Conservation (phyloP, 2,329 filamentous ascomycete genomes). For the Hypoxylon sp. region DNA sequence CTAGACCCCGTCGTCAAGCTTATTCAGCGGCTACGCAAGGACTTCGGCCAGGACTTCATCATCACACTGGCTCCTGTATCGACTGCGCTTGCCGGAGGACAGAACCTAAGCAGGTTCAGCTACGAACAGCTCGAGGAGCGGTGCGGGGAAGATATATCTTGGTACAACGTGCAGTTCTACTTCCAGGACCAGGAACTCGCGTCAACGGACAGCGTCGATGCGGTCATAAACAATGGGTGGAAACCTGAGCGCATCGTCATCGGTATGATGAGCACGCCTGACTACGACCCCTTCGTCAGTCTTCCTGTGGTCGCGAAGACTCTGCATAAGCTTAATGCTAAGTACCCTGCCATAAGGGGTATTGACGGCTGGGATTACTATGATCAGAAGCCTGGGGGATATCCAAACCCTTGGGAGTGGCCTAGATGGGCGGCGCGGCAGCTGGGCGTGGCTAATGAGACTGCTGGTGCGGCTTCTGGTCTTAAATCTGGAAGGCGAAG, state of each 20-base stretch:
- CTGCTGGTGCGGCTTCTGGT: neutral
- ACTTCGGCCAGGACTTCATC: slow-evolving; percentile 34
- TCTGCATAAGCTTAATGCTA: neutral
- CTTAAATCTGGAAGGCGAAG: neutral
- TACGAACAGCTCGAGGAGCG: slow-evolving; percentile 24
- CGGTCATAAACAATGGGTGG: slow-evolving; percentile 9
- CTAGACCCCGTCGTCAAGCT: slow-evolving; percentile 15
- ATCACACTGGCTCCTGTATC: slow-evolving; percentile 32
- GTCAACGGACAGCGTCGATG: slow-evolving; percentile 11
- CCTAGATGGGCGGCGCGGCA: slow-evolving; percentile 14
- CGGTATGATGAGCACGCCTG: slow-evolving; percentile 14
- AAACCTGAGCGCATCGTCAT: slow-evolving; percentile 8
- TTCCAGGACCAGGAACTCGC: slow-evolving; percentile 7
- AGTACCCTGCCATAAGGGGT: slow-evolving; percentile 11
- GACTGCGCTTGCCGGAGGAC: slow-evolving; percentile 18
- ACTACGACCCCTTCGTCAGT: slow-evolving; percentile 4
- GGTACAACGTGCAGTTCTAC: slow-evolving; percentile 36
- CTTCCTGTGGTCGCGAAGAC: slow-evolving; percentile 12
- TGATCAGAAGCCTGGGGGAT: slow-evolving; percentile 17
- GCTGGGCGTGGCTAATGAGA: neutral
- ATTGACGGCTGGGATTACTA: slow-evolving; percentile 19
- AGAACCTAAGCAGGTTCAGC: slow-evolving; percentile 27
- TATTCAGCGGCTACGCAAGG: slow-evolving; percentile 9
- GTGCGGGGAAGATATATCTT: slow-evolving; percentile 18
- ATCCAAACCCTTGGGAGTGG: slow-evolving; percentile 13